Conservation (phyloP, 345 rosid species). For the Euphorbia lathyris region DNA sequence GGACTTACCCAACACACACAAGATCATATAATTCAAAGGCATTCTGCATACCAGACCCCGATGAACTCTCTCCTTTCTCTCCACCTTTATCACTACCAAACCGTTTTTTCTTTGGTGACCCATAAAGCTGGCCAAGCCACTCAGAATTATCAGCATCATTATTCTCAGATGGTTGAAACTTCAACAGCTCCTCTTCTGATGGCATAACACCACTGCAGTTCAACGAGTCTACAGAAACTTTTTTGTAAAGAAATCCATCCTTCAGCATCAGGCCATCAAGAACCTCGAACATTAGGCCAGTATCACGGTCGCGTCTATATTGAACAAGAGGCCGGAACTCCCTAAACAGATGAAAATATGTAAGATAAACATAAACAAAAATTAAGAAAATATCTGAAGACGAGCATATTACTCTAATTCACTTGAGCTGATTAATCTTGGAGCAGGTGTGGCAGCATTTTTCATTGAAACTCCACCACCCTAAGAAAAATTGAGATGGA, state of each 20-base stretch:
- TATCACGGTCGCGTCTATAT: conserved; percentile 81
- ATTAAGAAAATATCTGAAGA: conserved; percentile 12
- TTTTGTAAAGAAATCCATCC: conserved; percentile 83
- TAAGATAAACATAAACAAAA: not conserved
- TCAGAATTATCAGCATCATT: conserved; percentile 60
- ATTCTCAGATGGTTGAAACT: conserved; percentile 62
- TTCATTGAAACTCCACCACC: conserved; percentile 67
- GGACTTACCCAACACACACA: conserved; percentile 73
- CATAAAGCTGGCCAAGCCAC: conserved; percentile 93
- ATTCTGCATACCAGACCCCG: conserved; percentile 39
- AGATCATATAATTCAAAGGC: conserved; percentile 59
- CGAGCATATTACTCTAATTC: conserved; percentile 75
- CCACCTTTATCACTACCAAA: conserved; percentile 46
- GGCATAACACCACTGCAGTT: conserved; percentile 67
- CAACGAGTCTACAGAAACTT: conserved; percentile 70
- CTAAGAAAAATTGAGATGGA: conserved; percentile 36
- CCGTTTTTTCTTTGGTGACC: conserved; percentile 58
- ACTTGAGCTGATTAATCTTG: conserved; percentile 78
- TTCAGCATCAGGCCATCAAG: conserved; percentile 86
- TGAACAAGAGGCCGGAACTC: conserved; percentile 88
- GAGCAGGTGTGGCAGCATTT: conserved; percentile 57
- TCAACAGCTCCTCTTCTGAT: conserved; percentile 71
- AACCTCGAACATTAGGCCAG: conserved; percentile 56
- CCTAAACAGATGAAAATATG: conserved; percentile 35
- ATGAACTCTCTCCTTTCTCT: conserved; percentile 70